Evolutionary conservation across 805 yeast genomes (phyloP), one percentile per base, ranked within the genome.

Genomic region (Kazachstania africana): DNA sequence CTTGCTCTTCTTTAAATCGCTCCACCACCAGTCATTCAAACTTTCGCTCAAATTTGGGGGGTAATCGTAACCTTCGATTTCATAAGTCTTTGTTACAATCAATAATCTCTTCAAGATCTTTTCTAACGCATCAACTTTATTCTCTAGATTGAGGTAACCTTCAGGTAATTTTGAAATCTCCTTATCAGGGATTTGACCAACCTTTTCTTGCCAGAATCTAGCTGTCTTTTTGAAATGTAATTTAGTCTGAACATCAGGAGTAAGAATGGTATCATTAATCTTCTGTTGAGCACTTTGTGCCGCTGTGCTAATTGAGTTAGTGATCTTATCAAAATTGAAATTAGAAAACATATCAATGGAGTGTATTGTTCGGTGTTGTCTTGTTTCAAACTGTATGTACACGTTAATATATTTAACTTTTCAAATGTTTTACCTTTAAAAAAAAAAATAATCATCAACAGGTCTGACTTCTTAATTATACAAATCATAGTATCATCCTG

Each of bases 21-120:
- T 32, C 8, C 43, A 38, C 61, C 58, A 72, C 47, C 78, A 72
- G 43, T 78, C 77, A 29, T 62, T 60, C 16, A 73, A 62, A 27
- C 80, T 72, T 43, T 81, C 88, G 38, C 68, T 67, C 39, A 80
- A 55, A 51, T 78, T 78, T 33, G 91, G 88, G 16, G 94, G 94
- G 46, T 78, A 80, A 52, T 81, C 94, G 51, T 81, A 81, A 29
- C 80, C 70, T 43, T 78, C 79, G 38, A 78, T 72, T 46, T 70
- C 83, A 48, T 72, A 81, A 26, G 85, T 81, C 30, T 62, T 64
- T 5, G 78, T 66, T 33, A 72, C 67, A 4, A 59, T 40, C n/a
- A 70, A 44, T 9, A 68, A 46, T 45, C 66, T 65, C 42, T 63
- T 72, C 57, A 77, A 75, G 36, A 75, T 68, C 30, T 63, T 64